phyloP scores from a whole-genome alignment of 257 asterid species.

The Plantago elongata region DNA sequence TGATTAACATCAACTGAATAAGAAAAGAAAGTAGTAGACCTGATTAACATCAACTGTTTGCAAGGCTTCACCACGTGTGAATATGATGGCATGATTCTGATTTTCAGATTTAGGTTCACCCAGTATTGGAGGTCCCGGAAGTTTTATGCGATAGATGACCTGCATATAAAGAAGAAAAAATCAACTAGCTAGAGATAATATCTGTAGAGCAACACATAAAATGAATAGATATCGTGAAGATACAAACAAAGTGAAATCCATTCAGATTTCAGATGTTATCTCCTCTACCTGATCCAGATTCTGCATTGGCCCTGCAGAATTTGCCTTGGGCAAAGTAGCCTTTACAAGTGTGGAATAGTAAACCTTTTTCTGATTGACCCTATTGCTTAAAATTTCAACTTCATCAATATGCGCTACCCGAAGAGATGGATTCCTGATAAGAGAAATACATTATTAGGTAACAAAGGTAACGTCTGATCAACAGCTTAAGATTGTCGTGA shows the following conservation, averaged over 20 bases:
- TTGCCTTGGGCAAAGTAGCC: conserved; percentile 79
- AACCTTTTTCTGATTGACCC: conserved; percentile 70
- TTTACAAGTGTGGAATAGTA: conserved; percentile 90
- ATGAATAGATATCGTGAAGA: neutral
- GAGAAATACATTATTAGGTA: conserved; percentile 12
- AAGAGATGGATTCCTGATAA: conserved; percentile 82
- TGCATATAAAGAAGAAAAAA: conserved; percentile 18
- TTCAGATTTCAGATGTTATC: neutral
- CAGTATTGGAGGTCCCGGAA: conserved; percentile 91
- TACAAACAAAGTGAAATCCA: neutral
- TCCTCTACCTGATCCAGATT: conserved; percentile 81
- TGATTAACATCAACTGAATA: neutral
- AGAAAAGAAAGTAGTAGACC: conserved; percentile 33
- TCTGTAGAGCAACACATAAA: neutral
- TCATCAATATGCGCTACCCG: conserved; percentile 97
- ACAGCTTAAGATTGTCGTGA: neutral
- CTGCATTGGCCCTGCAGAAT: conserved; percentile 82
- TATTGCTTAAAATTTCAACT: conserved; percentile 77
- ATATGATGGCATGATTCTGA: conserved; percentile 96
- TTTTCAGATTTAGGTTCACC: conserved; percentile 99
- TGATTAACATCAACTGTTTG: conserved; percentile 99
- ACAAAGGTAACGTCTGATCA: conserved; percentile 7
- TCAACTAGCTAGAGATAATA: neutral
- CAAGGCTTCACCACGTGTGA: conserved; percentile 97
- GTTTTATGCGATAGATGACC: conserved; percentile 89